Conservation (phyloP, 768 basidiomycete genomes). For the Coprinellus micaceus region DNA sequence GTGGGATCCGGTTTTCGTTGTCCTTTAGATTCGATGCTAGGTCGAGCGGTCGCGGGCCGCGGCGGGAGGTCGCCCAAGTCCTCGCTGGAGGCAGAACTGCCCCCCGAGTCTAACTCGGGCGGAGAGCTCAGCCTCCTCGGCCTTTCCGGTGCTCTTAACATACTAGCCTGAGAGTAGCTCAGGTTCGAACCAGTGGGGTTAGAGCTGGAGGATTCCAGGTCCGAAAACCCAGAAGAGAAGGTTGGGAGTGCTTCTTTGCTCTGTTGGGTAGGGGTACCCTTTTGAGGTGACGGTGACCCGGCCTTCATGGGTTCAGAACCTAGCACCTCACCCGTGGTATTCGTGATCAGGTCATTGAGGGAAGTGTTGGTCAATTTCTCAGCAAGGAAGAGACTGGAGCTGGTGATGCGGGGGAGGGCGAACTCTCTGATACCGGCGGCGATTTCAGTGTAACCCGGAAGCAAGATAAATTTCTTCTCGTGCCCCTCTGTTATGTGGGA, state of each 20-base stretch:
- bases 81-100: conserved; percentile 45
- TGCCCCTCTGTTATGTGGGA: conserved; percentile 64
- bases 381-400: conserved; percentile 58
- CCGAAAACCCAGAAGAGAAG: conserved; percentile 23
- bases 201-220: conserved; percentile 20
- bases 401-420: conserved; percentile 46
- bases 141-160: conserved; percentile 23
- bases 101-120: conserved; percentile 40
- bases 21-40: conserved; percentile 30
- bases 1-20: conserved; percentile 48
- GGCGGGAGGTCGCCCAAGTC: conserved; percentile 34
- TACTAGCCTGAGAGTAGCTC: conserved; percentile 49
- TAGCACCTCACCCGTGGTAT: too few relatives aligned
- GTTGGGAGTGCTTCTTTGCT: conserved; percentile 14
- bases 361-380: conserved; percentile 41
- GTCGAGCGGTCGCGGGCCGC: conserved; percentile 21
- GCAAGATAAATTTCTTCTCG: conserved; percentile 59
- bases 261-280: background rate
- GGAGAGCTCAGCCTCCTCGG: conserved; percentile 28
- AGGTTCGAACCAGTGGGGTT: background rate
- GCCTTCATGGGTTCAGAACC: background rate
- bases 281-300: background rate
- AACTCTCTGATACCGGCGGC: conserved; percentile 58
- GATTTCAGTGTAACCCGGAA: conserved; percentile 60
- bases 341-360: too few relatives aligned